Percentiles rank a stretch among this genome's conserved stretches.
These are phyloP conservation scores for Stenocarpella maydis DNA, from an alignment of 2,329 filamentous ascomycete genomes.

Conservation along the genomic window DNA sequence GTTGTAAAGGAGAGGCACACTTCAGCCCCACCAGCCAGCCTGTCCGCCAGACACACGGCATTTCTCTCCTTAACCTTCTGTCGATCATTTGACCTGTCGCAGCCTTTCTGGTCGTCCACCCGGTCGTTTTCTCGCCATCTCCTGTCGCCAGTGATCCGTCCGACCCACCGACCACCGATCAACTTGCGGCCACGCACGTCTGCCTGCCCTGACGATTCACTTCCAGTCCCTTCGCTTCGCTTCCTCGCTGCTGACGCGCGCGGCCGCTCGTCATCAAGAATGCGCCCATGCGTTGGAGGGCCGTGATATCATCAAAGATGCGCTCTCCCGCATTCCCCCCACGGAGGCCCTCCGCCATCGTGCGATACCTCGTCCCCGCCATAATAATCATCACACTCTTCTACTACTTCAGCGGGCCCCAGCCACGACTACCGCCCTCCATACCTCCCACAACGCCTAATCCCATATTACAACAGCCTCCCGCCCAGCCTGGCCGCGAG, in stretches of 20 bases:
- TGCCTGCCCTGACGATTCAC: background rate
- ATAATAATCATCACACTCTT: constrained; percentile 43
- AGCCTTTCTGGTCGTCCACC: background rate
- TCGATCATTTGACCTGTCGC: constrained; percentile 15
- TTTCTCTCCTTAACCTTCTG: constrained; percentile 30
- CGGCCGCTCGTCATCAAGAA: constrained; percentile 23
- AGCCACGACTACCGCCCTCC: background rate
- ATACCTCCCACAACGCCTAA: constrained; percentile 5
- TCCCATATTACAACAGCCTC: background rate
- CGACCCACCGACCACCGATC: background rate
- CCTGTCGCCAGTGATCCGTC: background rate
- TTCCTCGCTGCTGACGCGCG: constrained; percentile 6
- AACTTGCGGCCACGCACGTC: constrained; percentile 16
- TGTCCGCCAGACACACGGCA: constrained; percentile 13
- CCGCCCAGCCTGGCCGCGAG: constrained; percentile 26
- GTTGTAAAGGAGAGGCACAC: background rate
- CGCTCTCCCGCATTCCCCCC: constrained; percentile 50
- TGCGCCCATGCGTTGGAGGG: constrained; percentile 35
- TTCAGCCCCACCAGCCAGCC: background rate
- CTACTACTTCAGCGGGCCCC: constrained; percentile 41
- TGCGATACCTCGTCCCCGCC: constrained; percentile 49
- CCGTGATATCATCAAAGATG: constrained; percentile 42
- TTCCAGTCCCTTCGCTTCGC: background rate
- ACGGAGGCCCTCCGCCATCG: constrained; percentile 49
- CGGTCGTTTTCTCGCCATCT: constrained; percentile 9